Percentiles rank a stretch among this genome's conserved stretches.
These are phyloP conservation scores for Linnemannia hyalina DNA, from an alignment of 192 early-diverging fungal species.

Conservation along the genomic window DNA sequence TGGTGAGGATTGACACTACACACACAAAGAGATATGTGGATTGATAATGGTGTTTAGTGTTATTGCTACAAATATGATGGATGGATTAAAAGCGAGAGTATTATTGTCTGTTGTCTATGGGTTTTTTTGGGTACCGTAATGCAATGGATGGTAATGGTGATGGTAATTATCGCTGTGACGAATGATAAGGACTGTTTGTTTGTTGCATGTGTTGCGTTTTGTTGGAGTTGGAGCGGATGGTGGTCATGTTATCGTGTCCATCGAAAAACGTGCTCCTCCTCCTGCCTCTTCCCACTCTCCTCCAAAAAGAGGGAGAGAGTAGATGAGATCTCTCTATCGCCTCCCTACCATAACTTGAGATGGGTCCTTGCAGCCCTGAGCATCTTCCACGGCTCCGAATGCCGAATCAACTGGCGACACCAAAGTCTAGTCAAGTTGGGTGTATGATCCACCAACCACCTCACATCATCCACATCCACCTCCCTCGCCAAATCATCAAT, in stretches of 20 bases:
- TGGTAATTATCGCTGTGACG: neutral
- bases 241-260: neutral
- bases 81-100: neutral
- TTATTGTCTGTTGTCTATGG: constrained; percentile 9
- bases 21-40: neutral
- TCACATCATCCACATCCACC: constrained; percentile 43
- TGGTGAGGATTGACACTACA: too few species aligned
- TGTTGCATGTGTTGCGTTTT: neutral
- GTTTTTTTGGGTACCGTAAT: neutral
- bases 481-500: constrained; percentile 38
- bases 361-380: constrained; percentile 27
- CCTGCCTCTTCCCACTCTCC: neutral
- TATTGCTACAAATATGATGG: neutral
- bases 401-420: constrained; percentile 50
- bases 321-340: neutral
- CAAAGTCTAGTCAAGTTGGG: constrained; percentile 49
- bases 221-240: neutral
- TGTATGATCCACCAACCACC: constrained; percentile 49
- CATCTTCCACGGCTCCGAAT: constrained; percentile 52
- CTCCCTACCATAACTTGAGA: constrained; percentile 36
- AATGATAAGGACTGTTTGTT: neutral
- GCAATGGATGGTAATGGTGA: neutral
- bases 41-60: neutral
- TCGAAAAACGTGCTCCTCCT: neutral
- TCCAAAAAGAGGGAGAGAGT: neutral